phyloP scores from a whole-genome alignment of 75 land plant genomes.

The Azolla pinnata region DNA sequence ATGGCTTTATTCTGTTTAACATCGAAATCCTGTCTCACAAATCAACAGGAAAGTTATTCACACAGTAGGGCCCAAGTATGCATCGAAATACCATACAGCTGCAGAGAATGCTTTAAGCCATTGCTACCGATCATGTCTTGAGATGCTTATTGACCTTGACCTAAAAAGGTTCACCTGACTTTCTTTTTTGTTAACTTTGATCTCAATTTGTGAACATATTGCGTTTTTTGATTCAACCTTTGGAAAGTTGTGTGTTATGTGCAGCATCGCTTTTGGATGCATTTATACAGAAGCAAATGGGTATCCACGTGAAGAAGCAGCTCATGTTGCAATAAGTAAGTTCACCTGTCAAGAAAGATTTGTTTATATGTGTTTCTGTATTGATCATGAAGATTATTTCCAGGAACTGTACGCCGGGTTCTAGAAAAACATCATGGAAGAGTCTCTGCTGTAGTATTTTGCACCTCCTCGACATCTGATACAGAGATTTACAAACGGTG shows the following conservation, averaged over 20 bases:
- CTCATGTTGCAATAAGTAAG: constrained; percentile 98
- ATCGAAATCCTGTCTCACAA: background rate
- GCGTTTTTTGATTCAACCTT: too few relatives aligned
- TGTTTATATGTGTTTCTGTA: too few relatives aligned
- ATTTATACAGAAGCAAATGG: constrained; percentile 92
- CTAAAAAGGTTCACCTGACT: constrained; percentile 57
- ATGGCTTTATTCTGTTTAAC: background rate
- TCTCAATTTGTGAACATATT: too few relatives aligned
- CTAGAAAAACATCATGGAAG: constrained; percentile 88
- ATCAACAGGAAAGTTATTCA: constrained; percentile 81
- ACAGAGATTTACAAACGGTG: constrained; percentile 91
- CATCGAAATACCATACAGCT: constrained; percentile 95
- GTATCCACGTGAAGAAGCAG: constrained; percentile 97
- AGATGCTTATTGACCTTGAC: constrained; percentile 80
- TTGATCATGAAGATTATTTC: too few relatives aligned
- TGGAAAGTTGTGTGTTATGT: constrained; percentile 1
- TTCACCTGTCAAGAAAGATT: too few relatives aligned
- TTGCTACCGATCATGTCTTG: constrained; percentile 94
- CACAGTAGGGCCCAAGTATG: constrained; percentile 98
- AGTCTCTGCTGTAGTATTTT: constrained; percentile 81
- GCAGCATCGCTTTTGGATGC: constrained; percentile 91
- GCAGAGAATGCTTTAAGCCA: constrained; percentile 99
- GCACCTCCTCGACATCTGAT: constrained; percentile 64
- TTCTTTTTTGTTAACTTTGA: too few relatives aligned
- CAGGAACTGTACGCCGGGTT: constrained; percentile 92